Conservation (phyloP, 768 basidiomycete genomes). For the Kwoniella dendrophila region DNA sequence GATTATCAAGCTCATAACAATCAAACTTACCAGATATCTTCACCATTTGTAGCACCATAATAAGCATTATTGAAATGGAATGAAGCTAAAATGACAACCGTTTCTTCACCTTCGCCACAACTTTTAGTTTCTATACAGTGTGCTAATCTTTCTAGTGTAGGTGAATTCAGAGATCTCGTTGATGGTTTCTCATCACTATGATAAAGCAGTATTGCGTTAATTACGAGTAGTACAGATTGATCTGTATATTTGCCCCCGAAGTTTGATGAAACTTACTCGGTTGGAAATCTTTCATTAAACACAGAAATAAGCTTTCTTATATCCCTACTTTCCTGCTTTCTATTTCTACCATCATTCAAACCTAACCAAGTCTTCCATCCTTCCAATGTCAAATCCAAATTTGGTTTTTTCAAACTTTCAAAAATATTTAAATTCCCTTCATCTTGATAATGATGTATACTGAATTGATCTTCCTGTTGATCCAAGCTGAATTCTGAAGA, state of each 20-base stretch:
- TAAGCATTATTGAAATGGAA: slow-evolving; percentile 29
- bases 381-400: not conserved
- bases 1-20: not conserved
- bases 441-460: not conserved
- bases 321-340: not conserved
- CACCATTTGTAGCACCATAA: slow-evolving; percentile 19
- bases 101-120: slow-evolving; percentile 28
- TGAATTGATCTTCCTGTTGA: slow-evolving; percentile 1
- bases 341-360: slow-evolving; percentile 4
- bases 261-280: slow-evolving; percentile 3
- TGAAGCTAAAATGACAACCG: slow-evolving; percentile 21
- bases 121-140: slow-evolving; percentile 24
- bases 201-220: not conserved
- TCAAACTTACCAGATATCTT: slow-evolving; percentile 30
- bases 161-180: slow-evolving; percentile 11
- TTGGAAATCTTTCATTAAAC: slow-evolving; percentile 10
- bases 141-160: slow-evolving; percentile 21
- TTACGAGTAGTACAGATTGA: not conserved
- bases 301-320: slow-evolving; percentile 3
- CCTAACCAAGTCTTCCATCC: slow-evolving; percentile 4
- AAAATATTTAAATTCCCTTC: not conserved
- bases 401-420: not conserved
- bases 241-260: not conserved
- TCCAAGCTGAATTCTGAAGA: slow-evolving; percentile 3
- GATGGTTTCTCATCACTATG: not conserved